Percentiles rank a stretch among this genome's conserved stretches.
Conservation (phyloP, 768 basidiomycete genomes). For the Termitomyces sp. region DNA sequence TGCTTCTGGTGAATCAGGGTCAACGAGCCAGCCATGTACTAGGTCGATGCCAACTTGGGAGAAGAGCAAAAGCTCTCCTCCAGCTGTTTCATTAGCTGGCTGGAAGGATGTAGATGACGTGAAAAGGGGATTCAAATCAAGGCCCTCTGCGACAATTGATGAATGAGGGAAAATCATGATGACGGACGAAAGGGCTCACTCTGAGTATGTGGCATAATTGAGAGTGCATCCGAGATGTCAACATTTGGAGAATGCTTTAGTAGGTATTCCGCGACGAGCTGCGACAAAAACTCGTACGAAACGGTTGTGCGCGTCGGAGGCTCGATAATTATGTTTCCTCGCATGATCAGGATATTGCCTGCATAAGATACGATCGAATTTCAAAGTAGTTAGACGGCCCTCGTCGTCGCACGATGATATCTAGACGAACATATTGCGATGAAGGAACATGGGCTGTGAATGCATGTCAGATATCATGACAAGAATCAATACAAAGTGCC, state of each 20-base stretch:
- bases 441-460: constrained; percentile 79
- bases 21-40: constrained; percentile 90
- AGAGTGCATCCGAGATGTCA: constrained; percentile 70
- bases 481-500: constrained; percentile 1
- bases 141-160: constrained; percentile 57
- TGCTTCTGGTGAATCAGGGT: constrained; percentile 62
- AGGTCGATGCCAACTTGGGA: constrained; percentile 77
- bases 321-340: constrained; percentile 75
- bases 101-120: constrained; percentile 66
- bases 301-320: constrained; percentile 66
- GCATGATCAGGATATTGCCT: constrained; percentile 89
- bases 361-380: constrained; percentile 13
- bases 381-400: constrained; percentile 4
- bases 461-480: constrained; percentile 5
- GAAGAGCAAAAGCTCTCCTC: constrained; percentile 84
- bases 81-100: constrained; percentile 49
- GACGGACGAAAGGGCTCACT: constrained; percentile 44
- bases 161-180: background rate
- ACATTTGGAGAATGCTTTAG: constrained; percentile 55
- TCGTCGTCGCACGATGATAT: constrained; percentile 3
- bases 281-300: constrained; percentile 82
- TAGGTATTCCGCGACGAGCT: constrained; percentile 82
- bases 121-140: constrained; percentile 88
- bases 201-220: constrained; percentile 74
- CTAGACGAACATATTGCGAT: constrained; percentile 77